Conservation (phyloP, 169 alveolate genomes). For the Eimeria sp. region DNA sequence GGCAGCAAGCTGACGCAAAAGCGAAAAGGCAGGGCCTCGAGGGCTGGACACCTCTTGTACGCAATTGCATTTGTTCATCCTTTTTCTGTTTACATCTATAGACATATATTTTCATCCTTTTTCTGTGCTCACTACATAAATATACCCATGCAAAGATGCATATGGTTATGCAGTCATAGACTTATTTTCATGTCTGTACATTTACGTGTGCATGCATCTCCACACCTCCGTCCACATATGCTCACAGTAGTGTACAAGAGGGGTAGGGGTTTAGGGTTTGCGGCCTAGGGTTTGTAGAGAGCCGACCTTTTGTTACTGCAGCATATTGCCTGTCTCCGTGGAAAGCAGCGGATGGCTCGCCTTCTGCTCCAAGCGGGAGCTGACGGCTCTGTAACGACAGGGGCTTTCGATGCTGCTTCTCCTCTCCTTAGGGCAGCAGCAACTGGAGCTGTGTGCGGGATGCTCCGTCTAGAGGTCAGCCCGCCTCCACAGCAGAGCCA, state of each 20-base stretch:
- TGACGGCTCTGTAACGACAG: not conserved
- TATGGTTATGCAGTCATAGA: not conserved
- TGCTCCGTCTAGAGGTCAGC: conserved; percentile 22
- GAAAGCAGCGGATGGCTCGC: conserved; percentile 36
- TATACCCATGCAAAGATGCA: not conserved
- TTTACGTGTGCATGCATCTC: not conserved
- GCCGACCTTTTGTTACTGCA: not conserved
- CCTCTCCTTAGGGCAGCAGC: conserved; percentile 36
- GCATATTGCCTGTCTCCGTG: conserved; percentile 43
- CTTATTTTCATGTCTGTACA: not conserved
- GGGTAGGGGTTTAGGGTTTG: too few species aligned
- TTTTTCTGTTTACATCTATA: not conserved
- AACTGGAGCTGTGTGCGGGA: conserved; percentile 50
- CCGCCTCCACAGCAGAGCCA: not conserved
- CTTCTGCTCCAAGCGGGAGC: conserved; percentile 56
- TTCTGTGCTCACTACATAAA: not conserved
- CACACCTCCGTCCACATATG: not conserved
- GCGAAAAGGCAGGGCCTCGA: conserved; percentile 25
- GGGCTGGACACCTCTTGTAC: conserved; percentile 53
- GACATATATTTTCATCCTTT: too few species aligned
- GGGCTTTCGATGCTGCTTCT: conserved; percentile 13
- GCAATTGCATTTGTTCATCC: not conserved
- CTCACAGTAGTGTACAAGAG: not conserved
- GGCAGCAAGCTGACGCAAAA: conserved; percentile 42
- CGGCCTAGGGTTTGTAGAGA: not conserved